Evolutionary conservation across 2,329 filamentous ascomycete genomes (phyloP), one percentile per base, ranked within the genome.

Genomic region (Aspergillus sp.): DNA sequence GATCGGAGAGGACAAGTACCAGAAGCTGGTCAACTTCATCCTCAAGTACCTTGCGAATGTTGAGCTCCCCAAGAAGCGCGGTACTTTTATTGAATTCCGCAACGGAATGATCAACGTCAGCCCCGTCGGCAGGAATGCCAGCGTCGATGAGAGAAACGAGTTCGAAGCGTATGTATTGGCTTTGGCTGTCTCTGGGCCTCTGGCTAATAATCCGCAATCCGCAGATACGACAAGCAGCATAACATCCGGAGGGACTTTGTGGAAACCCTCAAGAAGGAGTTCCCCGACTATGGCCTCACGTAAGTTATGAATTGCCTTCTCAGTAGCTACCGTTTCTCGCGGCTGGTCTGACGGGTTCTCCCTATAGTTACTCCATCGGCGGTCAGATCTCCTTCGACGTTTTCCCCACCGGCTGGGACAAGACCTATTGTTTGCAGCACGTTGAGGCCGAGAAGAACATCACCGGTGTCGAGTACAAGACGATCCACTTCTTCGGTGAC

Each of bases 351-450:
- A 53, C 54, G 47, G 2, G 41, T 36, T 32, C 30, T 7, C 35
- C 40, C 36, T 46, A 57, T 55, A 92, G 89, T 40, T 96, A 88
- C 80, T 93, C 90, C 58, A 95, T 99, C 65, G 94, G 94, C 63
- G 94, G 94, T 49, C 90, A 96, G 71, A 96, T 99, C 75, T 96
- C 92, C 54, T 99, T 99, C 73, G 94, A 99, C 70, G 89, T 97
- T 65, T 99, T 99, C 82, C 94, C 94, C 59, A 83, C 79, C 2
- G 94, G 94, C 67, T 99, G 94, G 94, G 94, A 99, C 78, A 99
- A 97, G 85, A 96, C 90, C 9, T 99, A 96, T 82, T 96, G 92
- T 78, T 80, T 97, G 61, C 79, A 83, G 64, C 92, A 96, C 74
- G 79, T 97, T 56, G 90, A 94, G 76, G 82, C 82, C 58, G 92